Evolutionary conservation across 2,329 filamentous ascomycete genomes (phyloP), one percentile per base, ranked within the genome.

Genomic region (Coniochaeta pulveracea): DNA sequence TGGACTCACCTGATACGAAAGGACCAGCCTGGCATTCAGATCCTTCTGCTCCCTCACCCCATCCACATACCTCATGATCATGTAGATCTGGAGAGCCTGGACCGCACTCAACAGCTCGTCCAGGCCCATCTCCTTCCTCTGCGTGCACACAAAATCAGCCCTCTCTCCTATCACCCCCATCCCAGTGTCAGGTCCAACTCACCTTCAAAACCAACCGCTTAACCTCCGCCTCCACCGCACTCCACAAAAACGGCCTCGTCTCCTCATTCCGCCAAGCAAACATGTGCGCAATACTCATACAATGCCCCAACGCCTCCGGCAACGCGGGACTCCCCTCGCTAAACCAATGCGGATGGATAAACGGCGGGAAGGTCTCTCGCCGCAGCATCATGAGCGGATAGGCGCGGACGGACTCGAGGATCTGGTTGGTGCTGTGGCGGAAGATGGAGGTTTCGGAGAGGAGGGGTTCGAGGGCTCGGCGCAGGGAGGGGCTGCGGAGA

Each of bases 221-320:
- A 19, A 16, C 24, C n/a, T 47, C 43, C 6, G 16, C 34, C 22
- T 34, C 34, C 14, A 47, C 40, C 4, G 38, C 38, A n/a, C 33
- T 19, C 39, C 43, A 43, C 21, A 46, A 31, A 15, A 45, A 43
- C 2, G 29, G 27, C 19, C 22, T 39, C 5, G 39, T 43, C 24
- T 47, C 43, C 3, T 26, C 14, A 9, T 34, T 43, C 14, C 34
- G 33, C 8, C 36, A 41, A 17, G 36, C 38, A 35, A 47, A 47
- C 21, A 46, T 38, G 19, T 46, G 40, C 12, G 45, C 42, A 23
- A 48, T 44, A 12, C 39, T 36, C 41, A 46, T 47, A 19, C 46
- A 48, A 9, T 19, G 44, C 11, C 32, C 34, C 14, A 48, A 31
- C 16, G 42, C 27, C 18, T 33, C 29, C 8, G 42, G 40, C 17